Conservation (phyloP, 2,329 filamentous ascomycete species). For the Akanthomyces uredinophilus region DNA sequence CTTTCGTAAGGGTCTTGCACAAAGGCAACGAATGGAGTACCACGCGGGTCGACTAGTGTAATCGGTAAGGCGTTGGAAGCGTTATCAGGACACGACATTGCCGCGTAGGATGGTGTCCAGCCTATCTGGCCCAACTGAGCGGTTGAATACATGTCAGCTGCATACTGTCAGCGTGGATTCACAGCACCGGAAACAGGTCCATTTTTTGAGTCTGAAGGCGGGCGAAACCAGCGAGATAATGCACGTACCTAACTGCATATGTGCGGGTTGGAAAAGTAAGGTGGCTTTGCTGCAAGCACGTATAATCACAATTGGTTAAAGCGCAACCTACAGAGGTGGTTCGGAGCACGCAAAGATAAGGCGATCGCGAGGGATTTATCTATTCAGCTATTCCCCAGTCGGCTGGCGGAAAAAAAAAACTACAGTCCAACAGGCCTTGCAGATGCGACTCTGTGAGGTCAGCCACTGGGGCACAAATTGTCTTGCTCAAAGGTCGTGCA, state of each 20-base stretch:
- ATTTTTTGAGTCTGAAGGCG: neutral
- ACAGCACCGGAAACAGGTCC: neutral
- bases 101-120: conserved; percentile 1
- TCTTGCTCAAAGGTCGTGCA: neutral
- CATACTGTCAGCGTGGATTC: neutral
- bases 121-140: conserved; percentile 7
- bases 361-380: neutral
- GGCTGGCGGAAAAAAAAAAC: neutral
- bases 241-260: neutral
- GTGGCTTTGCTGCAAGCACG: neutral
- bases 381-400: neutral
- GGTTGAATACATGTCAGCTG: conserved; percentile 8
- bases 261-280: neutral
- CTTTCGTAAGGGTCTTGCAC: conserved; percentile 1
- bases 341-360: neutral
- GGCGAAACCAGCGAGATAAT: neutral
- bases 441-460: neutral
- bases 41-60: neutral
- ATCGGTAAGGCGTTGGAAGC: neutral
- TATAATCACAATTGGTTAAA: neutral
- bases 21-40: neutral
- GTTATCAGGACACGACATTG: conserved; percentile 5
- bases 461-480: neutral
- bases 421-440: neutral
- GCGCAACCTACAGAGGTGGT: neutral